phyloP scores from a whole-genome alignment of 371 early-diverging fungal species.

The Chytridium lagenaria region DNA sequence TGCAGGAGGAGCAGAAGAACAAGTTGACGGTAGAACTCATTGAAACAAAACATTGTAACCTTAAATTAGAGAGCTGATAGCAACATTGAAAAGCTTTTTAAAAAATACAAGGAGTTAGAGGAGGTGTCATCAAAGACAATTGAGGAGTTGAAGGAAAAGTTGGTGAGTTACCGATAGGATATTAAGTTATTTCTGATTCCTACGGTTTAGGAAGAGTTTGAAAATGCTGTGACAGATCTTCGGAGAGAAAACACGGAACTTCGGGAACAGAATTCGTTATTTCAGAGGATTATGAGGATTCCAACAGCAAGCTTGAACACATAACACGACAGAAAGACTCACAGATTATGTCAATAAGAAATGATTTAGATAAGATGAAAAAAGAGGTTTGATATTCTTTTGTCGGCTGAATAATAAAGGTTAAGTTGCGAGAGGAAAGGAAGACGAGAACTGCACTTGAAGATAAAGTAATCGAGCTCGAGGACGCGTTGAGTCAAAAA shows the following conservation, averaged over 20 bases:
- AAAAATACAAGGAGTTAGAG: slow-evolving; percentile 40
- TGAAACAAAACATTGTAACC: neutral
- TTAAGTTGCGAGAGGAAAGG: neutral
- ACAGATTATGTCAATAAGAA: neutral
- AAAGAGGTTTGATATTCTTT: neutral
- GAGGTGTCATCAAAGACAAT: slow-evolving; percentile 15
- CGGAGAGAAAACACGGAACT: slow-evolving; percentile 9
- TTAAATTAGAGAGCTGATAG: slow-evolving; percentile 49
- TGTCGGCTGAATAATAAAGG: neutral
- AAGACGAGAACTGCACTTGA: neutral
- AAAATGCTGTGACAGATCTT: slow-evolving; percentile 13
- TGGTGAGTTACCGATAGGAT: neutral
- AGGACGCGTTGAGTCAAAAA: neutral
- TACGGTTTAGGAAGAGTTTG: neutral
- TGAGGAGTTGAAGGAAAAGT: neutral
- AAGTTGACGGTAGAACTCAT: slow-evolving; percentile 18
- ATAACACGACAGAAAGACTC: neutral
- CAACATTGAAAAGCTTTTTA: slow-evolving; percentile 54
- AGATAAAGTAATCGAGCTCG: neutral
- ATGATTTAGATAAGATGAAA: neutral
- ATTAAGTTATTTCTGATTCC: neutral
- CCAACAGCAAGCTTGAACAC: neutral
- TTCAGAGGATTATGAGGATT: slow-evolving; percentile 4
- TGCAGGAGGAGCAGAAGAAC: slow-evolving; percentile 15
- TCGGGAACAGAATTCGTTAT: neutral